Conservation (phyloP, 176 grass and related monocot genomes). For the Carex scoparia region DNA sequence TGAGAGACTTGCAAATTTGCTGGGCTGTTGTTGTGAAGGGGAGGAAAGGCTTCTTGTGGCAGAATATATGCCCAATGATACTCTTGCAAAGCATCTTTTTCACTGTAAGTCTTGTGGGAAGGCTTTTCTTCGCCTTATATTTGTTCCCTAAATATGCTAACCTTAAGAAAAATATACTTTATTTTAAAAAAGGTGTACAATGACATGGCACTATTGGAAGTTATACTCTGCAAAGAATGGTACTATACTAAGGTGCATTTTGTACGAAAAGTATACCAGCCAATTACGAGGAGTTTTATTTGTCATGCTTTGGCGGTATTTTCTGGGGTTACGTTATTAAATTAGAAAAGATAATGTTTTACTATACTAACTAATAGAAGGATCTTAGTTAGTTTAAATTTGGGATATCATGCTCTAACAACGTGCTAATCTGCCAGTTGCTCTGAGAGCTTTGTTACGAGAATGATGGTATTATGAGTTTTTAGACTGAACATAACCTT, state of each 20-base stretch:
- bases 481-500: neutral
- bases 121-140: neutral
- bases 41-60: slow-evolving; percentile 96
- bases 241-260: neutral
- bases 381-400: neutral
- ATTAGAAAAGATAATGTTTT: neutral
- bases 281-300: neutral
- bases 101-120: slow-evolving; percentile 62
- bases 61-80: slow-evolving; percentile 97
- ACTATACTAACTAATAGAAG: neutral
- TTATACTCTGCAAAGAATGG: neutral
- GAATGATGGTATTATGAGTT: neutral
- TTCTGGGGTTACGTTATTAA: neutral
- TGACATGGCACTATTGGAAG: neutral
- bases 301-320: neutral
- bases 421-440: neutral
- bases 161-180: neutral
- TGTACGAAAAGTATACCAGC: neutral
- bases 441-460: neutral
- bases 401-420: neutral
- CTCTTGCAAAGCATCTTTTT: slow-evolving; percentile 92
- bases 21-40: slow-evolving; percentile 95
- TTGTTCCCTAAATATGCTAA: slow-evolving; percentile 2
- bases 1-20: slow-evolving; percentile 79
- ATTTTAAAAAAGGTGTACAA: neutral